A percentile compares a stretch with the other conserved stretches of the same genome.
Conservation (phyloP, 768 basidiomycete genomes). For the Termitomyces sp. region DNA sequence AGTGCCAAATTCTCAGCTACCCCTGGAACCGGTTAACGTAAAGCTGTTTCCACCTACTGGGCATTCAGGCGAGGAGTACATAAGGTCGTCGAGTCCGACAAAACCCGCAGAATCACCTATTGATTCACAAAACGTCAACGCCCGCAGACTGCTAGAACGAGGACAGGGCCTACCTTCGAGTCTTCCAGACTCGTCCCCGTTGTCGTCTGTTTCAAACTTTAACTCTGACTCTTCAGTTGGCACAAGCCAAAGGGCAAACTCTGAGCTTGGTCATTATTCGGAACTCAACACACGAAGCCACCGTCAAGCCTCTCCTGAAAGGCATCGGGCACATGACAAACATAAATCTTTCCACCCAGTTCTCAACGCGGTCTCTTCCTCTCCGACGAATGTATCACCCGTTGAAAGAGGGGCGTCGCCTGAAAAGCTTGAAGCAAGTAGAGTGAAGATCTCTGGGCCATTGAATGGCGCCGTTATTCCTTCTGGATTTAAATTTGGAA, state of each 20-base stretch:
- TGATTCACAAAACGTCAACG: conserved; percentile 30
- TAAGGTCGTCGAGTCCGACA: conserved; percentile 47
- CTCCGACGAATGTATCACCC: conserved; percentile 35
- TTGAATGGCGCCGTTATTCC: conserved; percentile 83
- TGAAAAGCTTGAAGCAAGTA: conserved; percentile 50
- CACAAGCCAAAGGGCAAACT: conserved; percentile 58
- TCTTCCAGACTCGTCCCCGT: conserved; percentile 48
- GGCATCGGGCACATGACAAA: conserved; percentile 45
- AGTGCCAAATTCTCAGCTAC: conserved; percentile 51
- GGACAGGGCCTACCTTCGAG: conserved; percentile 42
- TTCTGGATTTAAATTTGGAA: conserved; percentile 86
- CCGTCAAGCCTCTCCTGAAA: conserved; percentile 49
- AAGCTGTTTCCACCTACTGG: conserved; percentile 53
- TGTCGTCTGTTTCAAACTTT: conserved; percentile 54
- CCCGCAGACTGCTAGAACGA: conserved; percentile 37
- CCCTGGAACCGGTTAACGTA: conserved; percentile 47
- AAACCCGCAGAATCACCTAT: conserved; percentile 46
- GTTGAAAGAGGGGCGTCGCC: conserved; percentile 49
- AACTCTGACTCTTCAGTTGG: conserved; percentile 23
- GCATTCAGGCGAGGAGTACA: conserved; percentile 26
- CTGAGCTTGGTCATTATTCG: conserved; percentile 77
- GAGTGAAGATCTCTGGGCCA: conserved; percentile 87
- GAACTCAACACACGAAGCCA: conserved; percentile 42
- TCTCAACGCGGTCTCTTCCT: conserved; percentile 40
- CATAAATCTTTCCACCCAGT: conserved; percentile 65